Conservation (phyloP, 495 filamentous ascomycete species). For the Neurospora sp. region DNA sequence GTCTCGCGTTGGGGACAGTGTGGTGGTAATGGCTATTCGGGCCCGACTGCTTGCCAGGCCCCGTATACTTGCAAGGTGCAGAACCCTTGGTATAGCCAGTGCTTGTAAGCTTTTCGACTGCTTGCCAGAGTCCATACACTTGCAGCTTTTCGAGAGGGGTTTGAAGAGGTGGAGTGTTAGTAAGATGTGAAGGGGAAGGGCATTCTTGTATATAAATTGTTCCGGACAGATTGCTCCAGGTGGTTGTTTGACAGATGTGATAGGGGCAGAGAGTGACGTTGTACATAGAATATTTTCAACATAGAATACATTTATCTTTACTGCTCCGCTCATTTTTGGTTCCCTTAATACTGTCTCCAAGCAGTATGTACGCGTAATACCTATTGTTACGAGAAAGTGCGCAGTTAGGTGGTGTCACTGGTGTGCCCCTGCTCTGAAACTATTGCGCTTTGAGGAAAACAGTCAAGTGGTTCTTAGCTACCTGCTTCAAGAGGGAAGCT, state of each 20-base stretch:
- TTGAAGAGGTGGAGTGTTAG: not conserved
- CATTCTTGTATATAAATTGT: not conserved
- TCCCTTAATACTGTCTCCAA: too few relatives aligned
- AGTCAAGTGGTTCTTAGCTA: not conserved
- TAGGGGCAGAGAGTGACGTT: not conserved
- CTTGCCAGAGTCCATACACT: too few relatives aligned
- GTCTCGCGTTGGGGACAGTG: conserved; percentile 30
- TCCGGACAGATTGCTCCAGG: not conserved
- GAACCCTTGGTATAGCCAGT: conserved; percentile 35
- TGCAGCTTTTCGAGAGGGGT: not conserved
- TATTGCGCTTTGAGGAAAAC: not conserved
- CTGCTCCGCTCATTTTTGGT: not conserved
- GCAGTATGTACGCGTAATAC: not conserved
- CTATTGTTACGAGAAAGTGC: too few relatives aligned
- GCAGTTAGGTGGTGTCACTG: not conserved
- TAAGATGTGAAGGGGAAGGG: not conserved
- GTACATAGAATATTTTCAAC: not conserved
- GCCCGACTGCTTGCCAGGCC: conserved; percentile 29
- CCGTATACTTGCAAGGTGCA: conserved; percentile 28
- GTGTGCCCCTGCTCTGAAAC: not conserved
- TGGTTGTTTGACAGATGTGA: not conserved
- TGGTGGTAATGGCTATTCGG: conserved; percentile 28
- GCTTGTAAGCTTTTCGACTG: conserved; percentile 14
- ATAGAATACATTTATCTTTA: not conserved
- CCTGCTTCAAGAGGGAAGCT: too few relatives aligned